Conservation (phyloP, 2,329 filamentous ascomycete genomes). For the Trichophyton verrucosum region DNA sequence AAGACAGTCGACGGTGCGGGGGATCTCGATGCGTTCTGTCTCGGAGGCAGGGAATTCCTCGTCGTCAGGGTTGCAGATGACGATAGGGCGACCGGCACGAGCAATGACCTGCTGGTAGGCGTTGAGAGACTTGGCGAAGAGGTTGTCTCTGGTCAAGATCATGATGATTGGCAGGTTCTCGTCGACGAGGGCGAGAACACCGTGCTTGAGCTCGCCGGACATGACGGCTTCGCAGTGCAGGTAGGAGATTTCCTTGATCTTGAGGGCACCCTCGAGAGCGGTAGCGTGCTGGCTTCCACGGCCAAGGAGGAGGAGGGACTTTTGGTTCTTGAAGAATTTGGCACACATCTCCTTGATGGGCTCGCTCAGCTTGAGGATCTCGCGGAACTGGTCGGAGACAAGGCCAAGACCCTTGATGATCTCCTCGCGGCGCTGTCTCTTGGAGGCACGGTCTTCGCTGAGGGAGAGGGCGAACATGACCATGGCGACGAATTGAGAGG, state of each 20-base stretch:
- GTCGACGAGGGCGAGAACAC: conserved; percentile 90
- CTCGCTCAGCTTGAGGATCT: conserved; percentile 81
- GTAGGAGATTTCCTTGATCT: conserved; percentile 99
- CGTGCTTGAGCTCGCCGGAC: conserved; percentile 98
- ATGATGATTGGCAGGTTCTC: conserved; percentile 99
- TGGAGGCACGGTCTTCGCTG: conserved; percentile 91
- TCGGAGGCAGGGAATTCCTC: conserved; percentile 77
- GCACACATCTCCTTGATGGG: conserved; percentile 89
- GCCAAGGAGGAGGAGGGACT: conserved; percentile 83
- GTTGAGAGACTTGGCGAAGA: conserved; percentile 98
- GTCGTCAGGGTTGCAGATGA: conserved; percentile 90
- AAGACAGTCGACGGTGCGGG: conserved; percentile 84
- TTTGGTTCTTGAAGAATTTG: conserved; percentile 91
- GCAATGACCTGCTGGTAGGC: conserved; percentile 99
- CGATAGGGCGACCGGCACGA: conserved; percentile 87
- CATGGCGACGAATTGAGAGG: conserved; percentile 98
- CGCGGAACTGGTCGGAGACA: conserved; percentile 81
- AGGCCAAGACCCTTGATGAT: conserved; percentile 88
- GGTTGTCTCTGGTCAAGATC: conserved; percentile 90
- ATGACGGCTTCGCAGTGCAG: conserved; percentile 99
- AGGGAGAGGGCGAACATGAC: conserved; percentile 98
- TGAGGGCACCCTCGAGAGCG: conserved; percentile 88
- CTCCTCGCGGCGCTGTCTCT: conserved; percentile 79
- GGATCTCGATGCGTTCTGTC: conserved; percentile 95
- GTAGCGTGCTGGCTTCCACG: conserved; percentile 95